A percentile compares a stretch with the other conserved stretches of the same genome.
Evolutionary conservation across 2,329 filamentous ascomycete species (phyloP).

Genomic region (Coleophoma cylindrospora): DNA sequence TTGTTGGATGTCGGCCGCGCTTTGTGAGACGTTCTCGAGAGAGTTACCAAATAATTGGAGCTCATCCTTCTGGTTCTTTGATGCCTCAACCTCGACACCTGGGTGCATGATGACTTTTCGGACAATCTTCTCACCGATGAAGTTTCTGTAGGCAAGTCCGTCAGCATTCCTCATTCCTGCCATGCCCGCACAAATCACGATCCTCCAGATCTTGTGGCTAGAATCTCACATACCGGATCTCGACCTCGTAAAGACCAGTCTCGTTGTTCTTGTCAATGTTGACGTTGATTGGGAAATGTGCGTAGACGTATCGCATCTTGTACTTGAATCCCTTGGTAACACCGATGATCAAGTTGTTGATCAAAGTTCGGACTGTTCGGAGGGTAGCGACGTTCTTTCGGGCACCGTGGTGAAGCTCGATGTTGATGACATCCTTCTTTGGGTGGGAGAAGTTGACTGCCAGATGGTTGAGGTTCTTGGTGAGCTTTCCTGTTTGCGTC

Average conservation of each 20-base stretch:
- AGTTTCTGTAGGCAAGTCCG: slow-evolving; percentile 60
- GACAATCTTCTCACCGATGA: slow-evolving; percentile 99
- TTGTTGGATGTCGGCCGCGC: slow-evolving; percentile 98
- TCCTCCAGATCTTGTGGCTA: neutral
- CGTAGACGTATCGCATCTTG: slow-evolving; percentile 99
- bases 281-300: slow-evolving; percentile 99
- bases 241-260: slow-evolving; percentile 82
- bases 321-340: slow-evolving; percentile 99
- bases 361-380: slow-evolving; percentile 94
- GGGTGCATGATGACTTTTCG: slow-evolving; percentile 83
- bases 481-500: slow-evolving; percentile 70
- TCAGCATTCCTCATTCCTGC: slow-evolving; percentile 25
- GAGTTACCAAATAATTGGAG: slow-evolving; percentile 90
- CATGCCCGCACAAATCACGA: neutral
- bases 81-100: slow-evolving; percentile 87
- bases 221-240: slow-evolving; percentile 75
- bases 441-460: slow-evolving; percentile 92
- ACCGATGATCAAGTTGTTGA: slow-evolving; percentile 98
- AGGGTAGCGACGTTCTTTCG: slow-evolving; percentile 98
- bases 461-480: slow-evolving; percentile 94
- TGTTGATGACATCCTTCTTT: slow-evolving; percentile 82
- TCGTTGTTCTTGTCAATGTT: slow-evolving; percentile 96
- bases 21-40: slow-evolving; percentile 95
- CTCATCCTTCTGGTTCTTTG: slow-evolving; percentile 96
- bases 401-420: slow-evolving; percentile 97